Base-by-base conservation (phyloP, 192 early-diverging fungal genomes). In the Coemansia javaensis region DNA sequence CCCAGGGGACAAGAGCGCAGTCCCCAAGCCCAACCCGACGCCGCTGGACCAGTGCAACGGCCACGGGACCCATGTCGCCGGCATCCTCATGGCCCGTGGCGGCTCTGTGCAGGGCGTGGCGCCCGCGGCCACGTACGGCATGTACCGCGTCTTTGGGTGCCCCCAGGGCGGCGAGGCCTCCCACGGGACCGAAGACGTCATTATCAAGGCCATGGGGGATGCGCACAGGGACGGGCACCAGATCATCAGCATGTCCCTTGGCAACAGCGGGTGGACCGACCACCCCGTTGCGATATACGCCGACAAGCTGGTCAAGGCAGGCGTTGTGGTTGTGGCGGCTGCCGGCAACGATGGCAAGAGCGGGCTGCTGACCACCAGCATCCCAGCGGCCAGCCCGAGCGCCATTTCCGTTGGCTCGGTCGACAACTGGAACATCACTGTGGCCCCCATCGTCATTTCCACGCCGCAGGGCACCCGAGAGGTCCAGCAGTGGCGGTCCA, bases 311-410 rank as follows among this genome's bases (percentile, higher is more conserved):
- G 57, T 65, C 13, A 42, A 57, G 7, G 21, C 55, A 6, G 85
- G 85, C 21, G 54, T 81, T 18, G 50, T 83, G 24, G 78, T 91
- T 11, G 70, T 81, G 39, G 71, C 82, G 17, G 77, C 90, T 14
- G 69, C 72, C 27, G 93, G 93, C 14, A 95, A 95, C 74, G 77
- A 83, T 24, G 90, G 90, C 31, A 27, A 48, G 20, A 56, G 59
- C 21, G 86, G 86, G 0, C 21, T 85, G 1, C 80, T 66, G 44
- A 77, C 78, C 27, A 68, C 72, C 3, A 54, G 68, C 12, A 46
- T 74, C 2, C 83, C 83, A 5, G 73, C 77, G 1, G 42, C 78
- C n/a, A 75, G 77, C 0, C 41, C 42, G 17, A 55, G 79, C 33
- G 82, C 78, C 24, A 50, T 87, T 5, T 67, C 70, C 13, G 81